Conservation (phyloP, 1,139 yeast genomes). For the Zygosaccharomyces sapae region DNA sequence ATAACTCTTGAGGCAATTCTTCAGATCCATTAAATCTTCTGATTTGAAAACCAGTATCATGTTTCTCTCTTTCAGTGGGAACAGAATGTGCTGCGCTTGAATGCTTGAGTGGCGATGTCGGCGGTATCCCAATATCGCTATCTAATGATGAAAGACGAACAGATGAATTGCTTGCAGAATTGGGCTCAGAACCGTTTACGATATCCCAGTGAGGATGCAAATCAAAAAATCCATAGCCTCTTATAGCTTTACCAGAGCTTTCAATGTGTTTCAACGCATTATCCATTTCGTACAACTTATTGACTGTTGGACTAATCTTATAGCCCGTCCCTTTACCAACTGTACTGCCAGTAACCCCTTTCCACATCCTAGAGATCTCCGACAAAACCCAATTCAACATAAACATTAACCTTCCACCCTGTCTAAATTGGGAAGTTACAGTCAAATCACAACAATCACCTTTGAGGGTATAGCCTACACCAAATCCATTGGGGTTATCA, state of each 20-base stretch:
- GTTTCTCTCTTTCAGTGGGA: conserved; percentile 32
- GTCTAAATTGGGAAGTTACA: conserved; percentile 66
- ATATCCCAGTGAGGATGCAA: conserved; percentile 49
- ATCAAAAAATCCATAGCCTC: conserved; percentile 74
- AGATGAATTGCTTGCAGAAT: conserved; percentile 21
- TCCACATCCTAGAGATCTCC: conserved; percentile 49
- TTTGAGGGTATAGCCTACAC: conserved; percentile 71
- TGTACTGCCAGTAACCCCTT: conserved; percentile 38
- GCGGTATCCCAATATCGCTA: conserved; percentile 6
- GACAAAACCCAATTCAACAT: conserved; percentile 58
- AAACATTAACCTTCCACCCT: conserved; percentile 61
- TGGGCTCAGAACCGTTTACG: conserved; percentile 24
- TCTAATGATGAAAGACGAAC: conserved; percentile 22
- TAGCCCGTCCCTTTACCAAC: conserved; percentile 36
- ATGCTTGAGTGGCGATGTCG: conserved; percentile 9
- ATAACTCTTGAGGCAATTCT: conserved; percentile 5
- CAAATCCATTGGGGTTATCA: conserved; percentile 69
- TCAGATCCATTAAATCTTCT: conserved; percentile 19
- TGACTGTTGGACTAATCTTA: conserved; percentile 36
- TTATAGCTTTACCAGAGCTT: conserved; percentile 14
- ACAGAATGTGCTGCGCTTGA: conserved; percentile 23
- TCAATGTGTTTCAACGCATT: conserved; percentile 25
- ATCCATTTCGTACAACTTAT: conserved; percentile 34
- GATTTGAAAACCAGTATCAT: conserved; percentile 29
- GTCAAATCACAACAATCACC: conserved; percentile 61